phyloP scores from a whole-genome alignment of 352 stramenopile species.

The Thalassiosira ordinaria region DNA sequence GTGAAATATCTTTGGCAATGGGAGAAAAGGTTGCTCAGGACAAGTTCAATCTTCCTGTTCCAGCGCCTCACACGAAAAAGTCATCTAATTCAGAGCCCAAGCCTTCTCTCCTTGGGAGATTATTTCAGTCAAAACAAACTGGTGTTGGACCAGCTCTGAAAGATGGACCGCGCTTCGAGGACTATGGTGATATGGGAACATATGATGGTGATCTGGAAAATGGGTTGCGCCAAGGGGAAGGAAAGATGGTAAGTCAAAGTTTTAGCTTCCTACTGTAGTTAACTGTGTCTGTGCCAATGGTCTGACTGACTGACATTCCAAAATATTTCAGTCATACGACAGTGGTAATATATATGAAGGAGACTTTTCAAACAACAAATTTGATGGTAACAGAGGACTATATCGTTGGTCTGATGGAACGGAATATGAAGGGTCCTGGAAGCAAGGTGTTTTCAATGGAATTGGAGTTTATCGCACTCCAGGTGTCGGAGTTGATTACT shows the following conservation, averaged over 20 bases:
- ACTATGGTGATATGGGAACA: conserved; percentile 41
- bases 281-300: neutral
- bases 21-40: conserved; percentile 11
- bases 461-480: conserved; percentile 28
- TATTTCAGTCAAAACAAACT: conserved; percentile 13
- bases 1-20: conserved; percentile 15
- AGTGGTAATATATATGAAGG: conserved; percentile 45
- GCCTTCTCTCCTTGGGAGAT: conserved; percentile 1
- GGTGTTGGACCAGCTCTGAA: neutral
- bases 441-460: conserved; percentile 43
- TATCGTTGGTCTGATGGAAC: conserved; percentile 47
- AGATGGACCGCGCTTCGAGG: conserved; percentile 18
- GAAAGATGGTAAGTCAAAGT: conserved; percentile 41
- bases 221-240: conserved; percentile 35
- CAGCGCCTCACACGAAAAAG: neutral
- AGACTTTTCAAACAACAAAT: conserved; percentile 50
- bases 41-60: conserved; percentile 17
- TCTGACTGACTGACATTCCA: neutral
- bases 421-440: conserved; percentile 47
- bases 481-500: conserved; percentile 40
- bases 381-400: conserved; percentile 34
- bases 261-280: neutral
- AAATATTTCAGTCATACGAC: conserved; percentile 32
- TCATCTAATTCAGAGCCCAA: neutral
- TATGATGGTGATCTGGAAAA: conserved; percentile 39